phyloP scores from a whole-genome alignment of 2,329 filamentous ascomycete genomes.

The Colletotrichum nymphaeae region DNA sequence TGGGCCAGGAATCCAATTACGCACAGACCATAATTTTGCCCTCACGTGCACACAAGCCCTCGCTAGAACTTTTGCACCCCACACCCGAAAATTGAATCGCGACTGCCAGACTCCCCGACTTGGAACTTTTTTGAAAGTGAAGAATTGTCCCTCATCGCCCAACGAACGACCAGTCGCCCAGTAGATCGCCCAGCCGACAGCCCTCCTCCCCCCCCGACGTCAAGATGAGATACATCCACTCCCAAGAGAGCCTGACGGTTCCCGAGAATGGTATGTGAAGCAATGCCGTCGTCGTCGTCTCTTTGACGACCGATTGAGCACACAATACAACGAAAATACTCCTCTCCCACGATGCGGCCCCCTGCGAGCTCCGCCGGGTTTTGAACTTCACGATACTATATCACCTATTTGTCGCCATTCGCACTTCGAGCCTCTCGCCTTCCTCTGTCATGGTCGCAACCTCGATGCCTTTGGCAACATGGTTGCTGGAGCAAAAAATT shows the following conservation, averaged over 20 bases:
- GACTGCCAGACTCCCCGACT: constrained; percentile 32
- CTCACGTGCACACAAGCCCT: constrained; percentile 56
- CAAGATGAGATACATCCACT: constrained; percentile 99
- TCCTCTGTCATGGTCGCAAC: neutral
- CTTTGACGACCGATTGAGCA: constrained; percentile 13
- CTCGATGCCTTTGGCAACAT: neutral
- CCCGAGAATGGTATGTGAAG: constrained; percentile 91
- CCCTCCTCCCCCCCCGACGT: constrained; percentile 60
- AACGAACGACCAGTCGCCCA: constrained; percentile 34
- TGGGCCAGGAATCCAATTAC: neutral
- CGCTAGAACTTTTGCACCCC: constrained; percentile 55
- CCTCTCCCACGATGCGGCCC: constrained; percentile 15
- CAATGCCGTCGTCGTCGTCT: constrained; percentile 35
- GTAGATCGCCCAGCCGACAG: constrained; percentile 30
- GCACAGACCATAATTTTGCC: neutral
- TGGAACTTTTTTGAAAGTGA: constrained; percentile 25
- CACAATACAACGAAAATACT: constrained; percentile 3
- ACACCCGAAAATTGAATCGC: constrained; percentile 44
- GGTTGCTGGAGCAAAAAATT: neutral
- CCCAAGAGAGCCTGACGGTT: constrained; percentile 93
- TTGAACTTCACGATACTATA: constrained; percentile 35
- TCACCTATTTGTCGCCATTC: constrained; percentile 2
- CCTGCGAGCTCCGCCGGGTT: constrained; percentile 34
- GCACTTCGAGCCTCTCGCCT: neutral
- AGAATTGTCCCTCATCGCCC: constrained; percentile 43